Evolutionary conservation across 78 protist genomes (phyloP).

Genomic region (Fonticula alba): DNA sequence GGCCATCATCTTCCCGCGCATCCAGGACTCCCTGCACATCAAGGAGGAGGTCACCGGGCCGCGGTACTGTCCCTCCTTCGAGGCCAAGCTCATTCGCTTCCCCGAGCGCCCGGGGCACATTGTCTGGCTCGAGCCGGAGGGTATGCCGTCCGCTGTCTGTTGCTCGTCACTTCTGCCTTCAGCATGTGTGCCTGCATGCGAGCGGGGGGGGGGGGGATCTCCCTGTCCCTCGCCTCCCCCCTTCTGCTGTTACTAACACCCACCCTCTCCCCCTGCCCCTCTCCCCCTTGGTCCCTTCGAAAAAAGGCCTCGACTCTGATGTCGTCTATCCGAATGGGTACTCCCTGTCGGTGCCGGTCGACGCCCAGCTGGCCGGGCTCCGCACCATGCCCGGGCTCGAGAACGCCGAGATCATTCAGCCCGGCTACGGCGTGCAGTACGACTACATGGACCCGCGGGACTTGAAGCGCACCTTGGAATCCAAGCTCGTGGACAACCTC

Average conservation of each 20-base stretch:
- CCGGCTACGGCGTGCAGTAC: slow-evolving; percentile 83
- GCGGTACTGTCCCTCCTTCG: slow-evolving; percentile 71
- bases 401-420: neutral
- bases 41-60: slow-evolving; percentile 12
- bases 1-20: slow-evolving; percentile 22
- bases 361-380: slow-evolving; percentile 33
- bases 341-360: slow-evolving; percentile 59
- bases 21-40: slow-evolving; percentile 6
- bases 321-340: slow-evolving; percentile 83
- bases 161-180: too few relatives aligned
- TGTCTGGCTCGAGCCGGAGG: slow-evolving; percentile 88
- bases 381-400: slow-evolving; percentile 19
- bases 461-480: slow-evolving; percentile 39
- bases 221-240: neutral
- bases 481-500: slow-evolving; percentile 38
- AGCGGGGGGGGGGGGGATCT: too few relatives aligned
- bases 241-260: neutral
- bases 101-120: neutral
- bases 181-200: too few relatives aligned
- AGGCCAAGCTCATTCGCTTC: slow-evolving; percentile 25
- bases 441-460: slow-evolving; percentile 70
- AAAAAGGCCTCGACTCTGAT: slow-evolving; percentile 30
- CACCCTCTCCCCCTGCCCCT: neutral
- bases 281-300: neutral
- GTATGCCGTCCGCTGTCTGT: neutral